phyloP scores from a whole-genome alignment of 148 eudicot genomes.

The Chenopodium album region DNA sequence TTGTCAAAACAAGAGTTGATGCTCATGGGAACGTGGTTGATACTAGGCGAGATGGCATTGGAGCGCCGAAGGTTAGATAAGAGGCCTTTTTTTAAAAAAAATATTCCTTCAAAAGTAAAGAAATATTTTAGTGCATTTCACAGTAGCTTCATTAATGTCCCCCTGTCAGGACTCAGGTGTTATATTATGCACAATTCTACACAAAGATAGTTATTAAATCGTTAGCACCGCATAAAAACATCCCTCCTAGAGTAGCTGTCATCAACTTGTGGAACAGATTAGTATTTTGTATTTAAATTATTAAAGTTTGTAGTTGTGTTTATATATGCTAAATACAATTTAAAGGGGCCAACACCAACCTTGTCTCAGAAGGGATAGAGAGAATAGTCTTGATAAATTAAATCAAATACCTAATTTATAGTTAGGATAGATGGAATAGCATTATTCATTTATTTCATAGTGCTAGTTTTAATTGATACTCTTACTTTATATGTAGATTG shows the following conservation, averaged over 20 bases:
- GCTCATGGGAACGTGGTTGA: slow-evolving; percentile 63
- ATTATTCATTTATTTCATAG: background rate
- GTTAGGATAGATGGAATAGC: background rate
- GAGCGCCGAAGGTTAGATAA: slow-evolving; percentile 78
- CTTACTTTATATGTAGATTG: slow-evolving; percentile 46
- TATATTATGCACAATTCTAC: background rate
- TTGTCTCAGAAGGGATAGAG: background rate
- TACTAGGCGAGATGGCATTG: slow-evolving; percentile 64
- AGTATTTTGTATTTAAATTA: background rate
- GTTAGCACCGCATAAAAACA: no score
- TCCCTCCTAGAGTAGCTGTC: no score
- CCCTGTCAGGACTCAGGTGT: background rate
- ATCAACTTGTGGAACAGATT: background rate
- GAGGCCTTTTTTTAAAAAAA: background rate
- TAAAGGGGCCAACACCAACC: background rate
- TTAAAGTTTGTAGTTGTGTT: background rate
- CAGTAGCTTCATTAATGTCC: background rate
- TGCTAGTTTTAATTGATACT: background rate
- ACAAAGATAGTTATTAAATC: no score
- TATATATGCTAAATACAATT: background rate
- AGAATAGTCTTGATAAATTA: no score
- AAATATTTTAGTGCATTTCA: background rate
- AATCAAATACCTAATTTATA: background rate
- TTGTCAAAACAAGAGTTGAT: slow-evolving; percentile 83
- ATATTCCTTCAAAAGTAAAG: background rate